phyloP scores from a whole-genome alignment of 176 grass and related monocot species.

The Hordeum marinum region DNA sequence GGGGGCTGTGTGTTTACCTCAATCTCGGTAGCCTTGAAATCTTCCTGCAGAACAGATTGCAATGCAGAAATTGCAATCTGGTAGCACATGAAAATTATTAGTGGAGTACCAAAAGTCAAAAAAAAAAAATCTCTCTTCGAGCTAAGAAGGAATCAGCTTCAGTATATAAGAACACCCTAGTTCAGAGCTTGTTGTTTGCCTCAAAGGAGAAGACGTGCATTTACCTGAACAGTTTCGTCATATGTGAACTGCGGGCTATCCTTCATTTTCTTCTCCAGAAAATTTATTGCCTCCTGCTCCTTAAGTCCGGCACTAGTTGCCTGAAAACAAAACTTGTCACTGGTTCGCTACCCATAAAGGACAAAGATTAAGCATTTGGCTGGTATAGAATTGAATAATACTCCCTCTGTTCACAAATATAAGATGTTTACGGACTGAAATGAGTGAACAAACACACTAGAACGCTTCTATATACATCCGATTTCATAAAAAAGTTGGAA shows the following conservation, averaged over 20 bases:
- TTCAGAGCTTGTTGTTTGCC: not conserved
- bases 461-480: too few species aligned
- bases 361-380: not conserved
- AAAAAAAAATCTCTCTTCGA: not conserved
- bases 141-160: not conserved
- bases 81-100: constrained; percentile 12
- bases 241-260: constrained; percentile 74
- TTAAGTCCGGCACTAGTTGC: constrained; percentile 99
- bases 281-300: constrained; percentile 99
- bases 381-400: not conserved
- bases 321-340: constrained; percentile 29
- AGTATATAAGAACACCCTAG: not conserved
- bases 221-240: constrained; percentile 81
- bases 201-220: not conserved
- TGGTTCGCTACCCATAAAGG: not conserved
- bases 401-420: too few species aligned
- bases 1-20: constrained; percentile 27
- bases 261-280: constrained; percentile 99
- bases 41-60: constrained; percentile 95
- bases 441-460: too few species aligned
- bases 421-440: too few species aligned
- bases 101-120: not conserved
- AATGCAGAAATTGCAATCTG: constrained; percentile 88
- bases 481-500: too few species aligned
- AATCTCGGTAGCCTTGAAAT: constrained; percentile 94